Base-by-base conservation (phyloP, 2,329 filamentous ascomycete genomes). In the Colletotrichum navitas region DNA sequence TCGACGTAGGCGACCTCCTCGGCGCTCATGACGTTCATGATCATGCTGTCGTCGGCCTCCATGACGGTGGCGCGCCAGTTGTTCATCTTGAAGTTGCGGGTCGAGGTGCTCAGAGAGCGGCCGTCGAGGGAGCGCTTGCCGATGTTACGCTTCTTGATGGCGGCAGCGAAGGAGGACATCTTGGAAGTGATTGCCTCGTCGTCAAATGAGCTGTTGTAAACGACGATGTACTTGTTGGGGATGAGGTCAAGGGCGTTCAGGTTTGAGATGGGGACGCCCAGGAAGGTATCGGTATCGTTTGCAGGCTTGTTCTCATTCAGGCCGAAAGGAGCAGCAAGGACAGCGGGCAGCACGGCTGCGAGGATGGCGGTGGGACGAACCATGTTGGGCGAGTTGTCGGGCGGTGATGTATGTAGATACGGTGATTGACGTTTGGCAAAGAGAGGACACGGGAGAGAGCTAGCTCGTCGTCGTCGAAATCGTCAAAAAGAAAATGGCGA, bases 141-240 rank as follows among this genome's bases (percentile, higher is more conserved):
- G 56, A 90, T 75, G 78, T 90, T 90, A 75, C 88, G 87, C 80
- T 87, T 90, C 78, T 85, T 81, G 67, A 91, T 79, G 55, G 85
- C 79, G 52, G 83, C 77, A 68, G 81, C 83, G 76, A 90, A 83
- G 67, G 80, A 82, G 41, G 82, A 79, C 76, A 88, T 81, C 78
- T 89, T 87, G 60, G 83, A 80, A 47, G 81, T 79, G 75, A 91
- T 85, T 47, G 81, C 81, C 21, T 83, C 84, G 29, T 85, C 81
- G 73, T 81, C 82, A 74, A 84, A 85, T 66, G 84, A 85, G 74
- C 82, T 83, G 79, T 91, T 89, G 83, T 90, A 91, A 69, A 92
- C 89, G 66, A 91, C 89, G 73, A 92, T 91, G 80, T 90, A 92
- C 60, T 84, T 83, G 81, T 88, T 86, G 45, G 86, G 81, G 59